Evolutionary conservation across 23 red algal species (phyloP).

Genomic region (Cyanidiococcus yangmingshanensis): DNA sequence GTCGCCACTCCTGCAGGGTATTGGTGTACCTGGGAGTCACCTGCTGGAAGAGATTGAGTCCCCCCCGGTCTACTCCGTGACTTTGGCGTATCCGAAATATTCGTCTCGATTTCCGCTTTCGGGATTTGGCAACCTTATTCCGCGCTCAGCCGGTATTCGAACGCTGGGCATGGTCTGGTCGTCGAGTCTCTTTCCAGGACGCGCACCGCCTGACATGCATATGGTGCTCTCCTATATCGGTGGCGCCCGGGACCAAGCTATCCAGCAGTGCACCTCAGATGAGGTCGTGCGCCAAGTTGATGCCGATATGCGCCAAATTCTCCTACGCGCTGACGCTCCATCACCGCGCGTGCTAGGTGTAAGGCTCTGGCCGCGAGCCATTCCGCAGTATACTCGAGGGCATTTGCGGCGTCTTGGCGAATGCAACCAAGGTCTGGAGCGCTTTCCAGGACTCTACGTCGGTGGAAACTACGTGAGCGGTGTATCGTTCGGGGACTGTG

Average conservation of each 20-base stretch:
- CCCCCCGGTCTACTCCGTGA: conserved; percentile 68
- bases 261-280: conserved; percentile 39
- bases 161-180: conserved; percentile 97
- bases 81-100: conserved; percentile 54
- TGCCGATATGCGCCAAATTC: conserved; percentile 54
- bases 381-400: conserved; percentile 74
- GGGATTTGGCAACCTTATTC: conserved; percentile 96
- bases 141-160: conserved; percentile 55
- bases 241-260: conserved; percentile 58
- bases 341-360: conserved; percentile 60
- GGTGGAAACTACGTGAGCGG: conserved; percentile 81
- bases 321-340: conserved; percentile 41
- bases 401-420: conserved; percentile 31
- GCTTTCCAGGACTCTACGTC: conserved; percentile 52
- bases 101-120: conserved; percentile 44
- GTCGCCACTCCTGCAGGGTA: conserved; percentile 28
- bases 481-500: conserved; percentile 94
- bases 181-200: conserved; percentile 68
- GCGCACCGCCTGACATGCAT: conserved; percentile 57
- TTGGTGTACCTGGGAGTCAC: conserved; percentile 16
- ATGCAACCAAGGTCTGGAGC: conserved; percentile 17
- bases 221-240: conserved; percentile 91
- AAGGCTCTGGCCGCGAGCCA: conserved; percentile 65
- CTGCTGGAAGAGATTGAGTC: conserved; percentile 52
- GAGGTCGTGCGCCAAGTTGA: conserved; percentile 56